Evolutionary conservation across 2,329 filamentous ascomycete genomes (phyloP), one percentile per base, ranked within the genome.

Genomic region (Geoglossum cookeanum): DNA sequence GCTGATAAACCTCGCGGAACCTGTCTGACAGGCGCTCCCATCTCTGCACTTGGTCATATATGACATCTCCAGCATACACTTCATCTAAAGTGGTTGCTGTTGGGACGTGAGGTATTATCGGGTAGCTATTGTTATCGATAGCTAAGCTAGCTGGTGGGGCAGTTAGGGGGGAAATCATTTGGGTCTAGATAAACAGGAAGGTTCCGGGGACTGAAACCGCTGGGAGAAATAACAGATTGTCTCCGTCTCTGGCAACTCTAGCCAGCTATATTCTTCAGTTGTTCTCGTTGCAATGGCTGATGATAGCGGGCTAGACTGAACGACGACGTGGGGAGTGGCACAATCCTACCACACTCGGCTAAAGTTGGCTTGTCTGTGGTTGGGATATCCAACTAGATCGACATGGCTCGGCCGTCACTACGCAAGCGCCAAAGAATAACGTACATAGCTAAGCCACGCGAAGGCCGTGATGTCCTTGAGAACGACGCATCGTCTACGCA

Each of bases 31-130:
- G 77, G 48, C 72, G 75, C 64, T 84, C 79, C 86, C 91, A 97
- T 70, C 92, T 78, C 63, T 78, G 73, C 49, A 75, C 78, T 69
- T 95, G 85, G 30, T 76, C 72, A 6, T 77, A 68, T 17, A 89
- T 71, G 52, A 84, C 81, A 68, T 88, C 81, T 35, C 80, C 72
- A 22, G 87, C 84, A 72, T 97, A 97, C 66, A 96, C 87, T 68
- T 91, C 85, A 63, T 80, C 75, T 64, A 96, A 75, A 32, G 84
- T 83, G 63, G 77, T 78, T 58, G 86, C 84, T 62, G 84, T 79
- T 59, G 90, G 90, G 56, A 95, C 88, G 32, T 17, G 22, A 13
- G 35, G 33, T 15, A 27, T 39, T 45, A 57, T 57, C 9, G 42
- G 7, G 42, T 6, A 6, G 42, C 9, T 37, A 37, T 37, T 13